These are phyloP conservation scores for Melastoma malabathricum DNA, from an alignment of 345 rosid genomes.

Conservation along the genomic window DNA sequence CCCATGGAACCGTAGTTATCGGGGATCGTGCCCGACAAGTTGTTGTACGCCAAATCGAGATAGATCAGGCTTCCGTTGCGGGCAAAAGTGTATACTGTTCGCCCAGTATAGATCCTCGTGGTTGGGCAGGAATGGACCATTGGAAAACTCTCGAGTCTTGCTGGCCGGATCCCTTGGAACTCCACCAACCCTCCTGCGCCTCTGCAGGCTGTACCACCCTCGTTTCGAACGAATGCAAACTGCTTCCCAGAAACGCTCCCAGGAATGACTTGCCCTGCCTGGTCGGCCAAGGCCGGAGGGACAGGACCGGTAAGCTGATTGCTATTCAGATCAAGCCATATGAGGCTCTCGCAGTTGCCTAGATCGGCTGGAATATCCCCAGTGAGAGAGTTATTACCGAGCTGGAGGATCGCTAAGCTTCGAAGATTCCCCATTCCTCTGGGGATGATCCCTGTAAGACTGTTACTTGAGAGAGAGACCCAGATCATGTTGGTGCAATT, in stretches of 20 bases:
- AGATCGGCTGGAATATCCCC: conserved; percentile 71
- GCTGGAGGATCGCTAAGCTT: conserved; percentile 64
- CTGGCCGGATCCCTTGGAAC: conserved; percentile 71
- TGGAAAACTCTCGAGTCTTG: conserved; percentile 53
- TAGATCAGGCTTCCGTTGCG: conserved; percentile 78
- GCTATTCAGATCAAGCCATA: conserved; percentile 96
- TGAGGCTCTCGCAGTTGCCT: conserved; percentile 63
- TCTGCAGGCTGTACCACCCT: conserved; percentile 91
- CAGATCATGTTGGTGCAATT: conserved; percentile 75
- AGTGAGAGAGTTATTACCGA: conserved; percentile 75
- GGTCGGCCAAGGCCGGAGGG: conserved; percentile 53
- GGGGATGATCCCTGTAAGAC: conserved; percentile 59
- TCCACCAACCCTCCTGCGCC: conserved; percentile 96
- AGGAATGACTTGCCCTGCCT: conserved; percentile 59
- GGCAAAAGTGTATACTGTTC: conserved; percentile 57
- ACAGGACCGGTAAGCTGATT: conserved; percentile 48
- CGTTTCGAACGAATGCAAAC: conserved; percentile 91
- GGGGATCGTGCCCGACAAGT: conserved; percentile 53
- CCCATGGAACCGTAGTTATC: conserved; percentile 53
- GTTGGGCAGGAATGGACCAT: conserved; percentile 84
- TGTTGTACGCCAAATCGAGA: conserved; percentile 77
- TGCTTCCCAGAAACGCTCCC: conserved; percentile 79
- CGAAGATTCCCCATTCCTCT: conserved; percentile 46
- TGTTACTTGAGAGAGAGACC: conserved; percentile 84
- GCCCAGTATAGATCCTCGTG: conserved; percentile 75